These are phyloP conservation scores for Cajanus cajan DNA, from an alignment of 306 rosid genomes.

Conservation along the genomic window DNA sequence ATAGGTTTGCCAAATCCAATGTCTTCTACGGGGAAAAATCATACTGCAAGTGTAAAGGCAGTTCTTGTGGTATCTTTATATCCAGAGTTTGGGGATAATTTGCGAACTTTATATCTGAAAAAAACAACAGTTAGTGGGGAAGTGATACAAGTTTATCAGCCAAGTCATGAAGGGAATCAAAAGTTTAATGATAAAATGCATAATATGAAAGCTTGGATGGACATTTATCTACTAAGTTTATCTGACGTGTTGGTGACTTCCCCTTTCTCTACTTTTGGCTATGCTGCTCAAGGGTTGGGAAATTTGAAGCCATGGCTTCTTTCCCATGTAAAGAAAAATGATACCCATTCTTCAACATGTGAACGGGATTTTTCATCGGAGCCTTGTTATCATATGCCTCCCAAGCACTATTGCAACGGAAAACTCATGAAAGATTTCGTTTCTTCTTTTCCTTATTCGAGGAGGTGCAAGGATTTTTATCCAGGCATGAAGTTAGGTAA, in stretches of 20 bases:
- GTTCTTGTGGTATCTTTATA: slow-evolving; percentile 53
- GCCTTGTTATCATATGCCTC: slow-evolving; percentile 60
- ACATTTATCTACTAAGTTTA: slow-evolving; percentile 61
- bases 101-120: slow-evolving; percentile 44
- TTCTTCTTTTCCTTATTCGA: slow-evolving; percentile 39
- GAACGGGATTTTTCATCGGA: slow-evolving; percentile 46
- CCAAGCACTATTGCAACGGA: slow-evolving; percentile 48
- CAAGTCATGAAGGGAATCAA: slow-evolving; percentile 57
- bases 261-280: slow-evolving; percentile 62
- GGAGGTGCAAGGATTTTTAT: slow-evolving; percentile 49
- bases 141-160: slow-evolving; percentile 44
- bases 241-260: slow-evolving; percentile 55
- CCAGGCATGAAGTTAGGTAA: slow-evolving; percentile 44
- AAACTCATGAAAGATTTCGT: slow-evolving; percentile 33
- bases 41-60: slow-evolving; percentile 33
- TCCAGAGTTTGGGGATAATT: slow-evolving; percentile 38
- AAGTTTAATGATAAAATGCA: slow-evolving; percentile 48
- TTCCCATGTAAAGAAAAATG: slow-evolving; percentile 7
- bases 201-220: slow-evolving; percentile 54
- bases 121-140: slow-evolving; percentile 48
- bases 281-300: slow-evolving; percentile 62
- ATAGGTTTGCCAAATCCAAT: background rate
- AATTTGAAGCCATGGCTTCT: slow-evolving; percentile 61
- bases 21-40: background rate
- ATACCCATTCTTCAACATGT: slow-evolving; percentile 43